Evolutionary conservation across 805 yeast species (phyloP).

Genomic region (Saturnispora saitoi): DNA sequence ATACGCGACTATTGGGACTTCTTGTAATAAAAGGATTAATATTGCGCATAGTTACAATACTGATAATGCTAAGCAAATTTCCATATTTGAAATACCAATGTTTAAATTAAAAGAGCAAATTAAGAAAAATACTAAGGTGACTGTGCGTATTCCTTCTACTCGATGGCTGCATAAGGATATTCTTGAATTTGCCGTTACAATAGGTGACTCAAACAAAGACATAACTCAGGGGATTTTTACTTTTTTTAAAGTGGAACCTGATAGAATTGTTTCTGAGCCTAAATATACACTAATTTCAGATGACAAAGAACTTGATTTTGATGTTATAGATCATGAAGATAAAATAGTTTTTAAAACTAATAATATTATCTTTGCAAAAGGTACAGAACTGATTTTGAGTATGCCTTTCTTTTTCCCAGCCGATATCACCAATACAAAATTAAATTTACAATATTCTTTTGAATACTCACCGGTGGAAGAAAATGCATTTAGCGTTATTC

Average conservation of each 20-base stretch:
- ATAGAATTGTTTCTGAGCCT: constrained; percentile 20
- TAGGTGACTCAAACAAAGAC: constrained; percentile 16
- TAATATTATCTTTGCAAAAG: constrained; percentile 4
- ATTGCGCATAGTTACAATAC: constrained; percentile 1
- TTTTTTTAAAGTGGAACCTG: constrained; percentile 24
- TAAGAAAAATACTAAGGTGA: constrained; percentile 16
- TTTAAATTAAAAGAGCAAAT: constrained; percentile 3
- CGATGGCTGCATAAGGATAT: constrained; percentile 25
- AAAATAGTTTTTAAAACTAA: constrained; percentile 15
- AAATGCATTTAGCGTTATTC: constrained; percentile 12
- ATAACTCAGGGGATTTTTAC: constrained; percentile 13
- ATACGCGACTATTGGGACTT: constrained; percentile 3
- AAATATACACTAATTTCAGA: constrained; percentile 9
- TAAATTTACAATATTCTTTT: constrained; percentile 19
- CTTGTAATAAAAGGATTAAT: background rate
- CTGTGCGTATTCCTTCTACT: constrained; percentile 16
- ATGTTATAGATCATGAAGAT: constrained; percentile 11
- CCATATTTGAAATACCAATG: background rate
- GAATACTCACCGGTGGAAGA: constrained; percentile 2
- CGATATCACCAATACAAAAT: constrained; percentile 25
- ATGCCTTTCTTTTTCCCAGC: constrained; percentile 31
- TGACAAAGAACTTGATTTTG: constrained; percentile 12
- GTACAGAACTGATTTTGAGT: constrained; percentile 11
- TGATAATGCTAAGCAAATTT: background rate
- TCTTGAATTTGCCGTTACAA: constrained; percentile 15